A percentile compares a stretch with the other conserved stretches of the same genome.
These are phyloP conservation scores for Dactylonectria macrodidyma DNA, from an alignment of 2,329 filamentous ascomycete genomes.

Conservation along the genomic window DNA sequence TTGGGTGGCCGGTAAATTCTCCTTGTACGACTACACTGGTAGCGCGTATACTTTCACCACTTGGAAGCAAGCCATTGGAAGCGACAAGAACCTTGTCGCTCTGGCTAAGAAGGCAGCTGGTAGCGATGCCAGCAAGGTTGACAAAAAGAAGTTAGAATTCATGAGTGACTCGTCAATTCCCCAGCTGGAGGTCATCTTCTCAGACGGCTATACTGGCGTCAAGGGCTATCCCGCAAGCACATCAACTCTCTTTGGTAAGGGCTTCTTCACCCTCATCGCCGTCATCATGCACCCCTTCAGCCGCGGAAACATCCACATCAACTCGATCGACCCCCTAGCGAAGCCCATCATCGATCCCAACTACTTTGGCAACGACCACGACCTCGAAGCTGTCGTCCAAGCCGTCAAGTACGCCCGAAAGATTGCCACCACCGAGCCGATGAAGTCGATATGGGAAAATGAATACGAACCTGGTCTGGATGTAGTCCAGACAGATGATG, in stretches of 20 bases:
- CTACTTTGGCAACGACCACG: slow-evolving; percentile 47
- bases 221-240: slow-evolving; percentile 49
- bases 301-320: slow-evolving; percentile 42
- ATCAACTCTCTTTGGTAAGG: slow-evolving; percentile 37
- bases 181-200: slow-evolving; percentile 49
- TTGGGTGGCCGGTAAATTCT: slow-evolving; percentile 36
- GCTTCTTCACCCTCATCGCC: slow-evolving; percentile 64
- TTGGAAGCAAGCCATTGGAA: slow-evolving; percentile 41
- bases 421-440: slow-evolving; percentile 51
- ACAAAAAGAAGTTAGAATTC: slow-evolving; percentile 58
- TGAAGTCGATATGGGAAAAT: slow-evolving; percentile 48
- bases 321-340: slow-evolving; percentile 32
- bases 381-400: slow-evolving; percentile 52
- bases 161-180: slow-evolving; percentile 49
- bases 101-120: slow-evolving; percentile 45
- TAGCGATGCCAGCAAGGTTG: slow-evolving; percentile 49
- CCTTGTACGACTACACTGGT: slow-evolving; percentile 42
- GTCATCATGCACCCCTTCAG: slow-evolving; percentile 74
- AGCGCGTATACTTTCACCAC: slow-evolving; percentile 40
- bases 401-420: slow-evolving; percentile 51
- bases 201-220: slow-evolving; percentile 50
- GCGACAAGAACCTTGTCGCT: slow-evolving; percentile 25
- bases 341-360: slow-evolving; percentile 44
- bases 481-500: slow-evolving; percentile 35
- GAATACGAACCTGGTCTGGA: slow-evolving; percentile 53